These are phyloP conservation scores for Fraxinus cuspidata DNA, from an alignment of 257 asterid genomes.

Conservation along the genomic window DNA sequence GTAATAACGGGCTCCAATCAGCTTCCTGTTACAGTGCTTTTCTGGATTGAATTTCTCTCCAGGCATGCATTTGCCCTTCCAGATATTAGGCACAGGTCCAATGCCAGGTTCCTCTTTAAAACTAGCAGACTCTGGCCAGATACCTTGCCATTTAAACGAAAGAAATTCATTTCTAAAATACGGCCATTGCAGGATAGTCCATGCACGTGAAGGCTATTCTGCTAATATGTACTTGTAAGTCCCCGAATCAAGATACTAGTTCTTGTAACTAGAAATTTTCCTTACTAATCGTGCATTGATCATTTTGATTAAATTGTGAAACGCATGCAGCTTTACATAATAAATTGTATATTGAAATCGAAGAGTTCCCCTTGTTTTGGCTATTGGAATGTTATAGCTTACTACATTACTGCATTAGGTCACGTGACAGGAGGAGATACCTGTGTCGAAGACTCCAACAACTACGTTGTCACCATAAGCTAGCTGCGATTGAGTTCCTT, in stretches of 20 bases:
- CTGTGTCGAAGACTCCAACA: slow-evolving; percentile 52
- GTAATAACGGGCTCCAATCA: slow-evolving; percentile 60
- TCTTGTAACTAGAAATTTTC: too few relatives aligned
- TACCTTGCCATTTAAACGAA: slow-evolving; percentile 34
- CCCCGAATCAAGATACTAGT: too few relatives aligned
- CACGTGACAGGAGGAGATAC: slow-evolving; percentile 15
- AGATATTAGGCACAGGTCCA: slow-evolving; percentile 46
- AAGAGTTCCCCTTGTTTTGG: too few relatives aligned
- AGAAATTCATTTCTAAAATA: too few relatives aligned
- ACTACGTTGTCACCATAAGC: slow-evolving; percentile 48
- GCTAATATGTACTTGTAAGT: too few relatives aligned
- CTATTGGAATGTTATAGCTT: too few relatives aligned
- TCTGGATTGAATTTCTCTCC: slow-evolving; percentile 50
- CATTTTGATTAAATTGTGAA: too few relatives aligned
- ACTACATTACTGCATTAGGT: too few relatives aligned
- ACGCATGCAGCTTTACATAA: too few relatives aligned
- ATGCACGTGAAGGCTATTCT: slow-evolving; percentile 2
- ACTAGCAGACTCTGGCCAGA: slow-evolving; percentile 70
- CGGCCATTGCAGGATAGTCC: neutral
- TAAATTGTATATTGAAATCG: too few relatives aligned
- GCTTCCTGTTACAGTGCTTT: slow-evolving; percentile 51
- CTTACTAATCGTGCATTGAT: too few relatives aligned
- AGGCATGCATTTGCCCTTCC: slow-evolving; percentile 55
- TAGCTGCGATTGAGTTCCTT: slow-evolving; percentile 41
- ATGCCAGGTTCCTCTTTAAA: slow-evolving; percentile 52